Evolutionary conservation across 495 filamentous ascomycete species (phyloP), one percentile per base, ranked within the genome.

Genomic region (Lophium mytilinum): DNA sequence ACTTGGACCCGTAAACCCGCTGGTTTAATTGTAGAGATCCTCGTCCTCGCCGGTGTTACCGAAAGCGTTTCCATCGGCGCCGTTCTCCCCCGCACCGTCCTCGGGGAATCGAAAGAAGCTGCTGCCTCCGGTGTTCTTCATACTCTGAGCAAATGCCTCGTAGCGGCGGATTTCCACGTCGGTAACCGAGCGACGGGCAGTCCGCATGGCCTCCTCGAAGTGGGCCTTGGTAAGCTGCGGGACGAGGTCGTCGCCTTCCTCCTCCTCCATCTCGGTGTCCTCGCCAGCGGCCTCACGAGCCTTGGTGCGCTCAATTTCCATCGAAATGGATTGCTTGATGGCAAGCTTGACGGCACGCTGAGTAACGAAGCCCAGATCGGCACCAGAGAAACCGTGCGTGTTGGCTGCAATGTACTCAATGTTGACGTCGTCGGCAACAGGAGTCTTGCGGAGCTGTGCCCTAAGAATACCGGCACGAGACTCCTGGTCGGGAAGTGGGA

Each of bases 341-440:
- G 93, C 93, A 64, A 98, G 84, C 82, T 98, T 98, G 79, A 96
- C 92, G 58, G 93, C 93, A 69, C 93, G 90, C 77, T 98, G 93
- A 19, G 93, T 95, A 69, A 98, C 88, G 78, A 96, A 98, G 64
- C 92, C 94, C 71, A 98, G 83, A 87, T 98, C 93, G 70, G 93
- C 93, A 89, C 93, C 93, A 56, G 93, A 97, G 83, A 96, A 98
- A 47, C 93, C 93, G 78, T 96, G 92, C 33, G 93, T 97, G 79
- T 91, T 90, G 76, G 88, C 89, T 34, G 93, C 92, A 66, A 98
- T 96, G 78, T 84, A 96, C 50, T 83, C 69, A 50, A 98, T 75
- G 70, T 97, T 84, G 68, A 98, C 86, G 69, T 97, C 93, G 15
- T 71, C 65, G 30, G 92, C 82, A 52, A 96, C 90, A 50, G 93